Evolutionary conservation across 331 rosid species (phyloP).

Genomic region (Erythrophleum ivorense): DNA sequence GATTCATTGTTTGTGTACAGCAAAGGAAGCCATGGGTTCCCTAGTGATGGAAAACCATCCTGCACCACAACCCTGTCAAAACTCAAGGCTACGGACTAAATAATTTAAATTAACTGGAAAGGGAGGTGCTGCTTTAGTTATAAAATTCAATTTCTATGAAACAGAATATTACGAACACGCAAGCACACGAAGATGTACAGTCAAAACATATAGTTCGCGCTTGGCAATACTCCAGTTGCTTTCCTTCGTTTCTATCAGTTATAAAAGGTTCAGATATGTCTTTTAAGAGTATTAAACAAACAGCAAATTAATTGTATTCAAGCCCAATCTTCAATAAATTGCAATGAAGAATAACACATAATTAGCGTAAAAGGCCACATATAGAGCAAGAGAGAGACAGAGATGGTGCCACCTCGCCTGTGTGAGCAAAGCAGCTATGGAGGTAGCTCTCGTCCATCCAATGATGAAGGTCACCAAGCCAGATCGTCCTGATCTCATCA

Average conservation of each 20-base stretch:
- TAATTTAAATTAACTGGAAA: neutral
- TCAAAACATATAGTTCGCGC: neutral
- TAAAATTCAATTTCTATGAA: conserved; percentile 26
- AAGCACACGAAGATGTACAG: neutral
- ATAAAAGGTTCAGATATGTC: neutral
- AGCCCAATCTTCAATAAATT: neutral
- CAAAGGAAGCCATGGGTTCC: neutral
- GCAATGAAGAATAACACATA: neutral
- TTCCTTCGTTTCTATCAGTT: neutral
- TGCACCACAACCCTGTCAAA: neutral
- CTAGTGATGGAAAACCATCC: neutral
- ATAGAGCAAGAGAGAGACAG: neutral
- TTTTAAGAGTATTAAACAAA: neutral
- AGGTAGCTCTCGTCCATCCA: conserved; percentile 93
- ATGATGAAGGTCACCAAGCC: conserved; percentile 90
- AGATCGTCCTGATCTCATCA: conserved; percentile 89
- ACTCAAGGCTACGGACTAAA: neutral
- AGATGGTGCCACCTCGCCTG: conserved; percentile 61
- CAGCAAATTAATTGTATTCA: conserved; percentile 12
- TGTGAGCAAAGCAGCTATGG: conserved; percentile 73
- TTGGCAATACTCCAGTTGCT: neutral
- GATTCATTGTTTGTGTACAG: neutral
- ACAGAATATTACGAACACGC: neutral
- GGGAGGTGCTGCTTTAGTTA: neutral
- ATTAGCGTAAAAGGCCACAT: neutral